Base-by-base conservation (phyloP, 371 early-diverging fungal species). In the Rhizopus sp. region DNA sequence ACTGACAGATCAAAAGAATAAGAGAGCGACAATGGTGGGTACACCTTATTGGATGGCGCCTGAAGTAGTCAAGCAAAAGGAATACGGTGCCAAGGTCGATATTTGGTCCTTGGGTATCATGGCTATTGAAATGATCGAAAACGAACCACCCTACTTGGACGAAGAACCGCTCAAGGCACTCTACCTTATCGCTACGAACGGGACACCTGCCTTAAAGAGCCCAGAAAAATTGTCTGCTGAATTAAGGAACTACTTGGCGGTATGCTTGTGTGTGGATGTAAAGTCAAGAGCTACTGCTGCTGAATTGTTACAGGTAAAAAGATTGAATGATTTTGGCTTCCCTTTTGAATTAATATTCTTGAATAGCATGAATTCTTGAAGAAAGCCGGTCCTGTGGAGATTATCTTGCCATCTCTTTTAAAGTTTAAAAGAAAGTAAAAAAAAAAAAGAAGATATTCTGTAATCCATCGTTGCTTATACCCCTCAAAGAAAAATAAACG, bases 111-210 rank as follows among this genome's bases (percentile, higher is more conserved):
- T 93, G 55, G 93, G 95, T 35, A 94, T 96, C 57, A 91, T 95
- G 90, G 93, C 95, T 2, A 97, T 97, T 68, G 97, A 99, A 77
- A 94, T 99, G 94, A 86, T 97, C 60, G 96, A 97, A 66, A 92
- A 92, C 52, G 96, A 95, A 72, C 97, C 97, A 30, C 99, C 99
- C 48, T 98, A 97, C 73, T 69, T 96, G 62, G 93, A 95, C 62
- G 97, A 94, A 70, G 93, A 94, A 63, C 92, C 95, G 32, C 78
- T 95, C 52, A 92, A 93, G 75, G 98, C 98, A 12, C 81, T 97
- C 31, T 96, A 95, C 70, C 73, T 97, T 53, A 96, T 96, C 66
- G 95, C 96, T 6, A 97, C 97, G 32, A 95, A 96, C 67, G 98
- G 98, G 32, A 98, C 95, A 0, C 98, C 98, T 7, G 85, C 90